Base-by-base conservation (phyloP, 2,329 filamentous ascomycete genomes). In the Emydomyces testavorans region DNA sequence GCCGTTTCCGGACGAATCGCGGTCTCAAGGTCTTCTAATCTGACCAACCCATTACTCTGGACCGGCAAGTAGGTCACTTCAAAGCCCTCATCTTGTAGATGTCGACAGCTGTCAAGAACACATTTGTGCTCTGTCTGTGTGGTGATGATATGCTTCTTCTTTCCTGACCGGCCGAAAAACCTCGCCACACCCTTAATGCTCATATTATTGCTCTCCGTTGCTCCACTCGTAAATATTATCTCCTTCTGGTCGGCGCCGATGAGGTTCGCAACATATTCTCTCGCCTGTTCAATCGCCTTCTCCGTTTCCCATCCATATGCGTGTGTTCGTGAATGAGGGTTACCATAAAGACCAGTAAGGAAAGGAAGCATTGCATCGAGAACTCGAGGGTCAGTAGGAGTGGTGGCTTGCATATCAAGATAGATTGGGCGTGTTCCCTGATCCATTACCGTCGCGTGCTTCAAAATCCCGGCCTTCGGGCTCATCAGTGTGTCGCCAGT, bases 191-290 rank as follows among this genome's bases (percentile, higher is more conserved):
- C 92, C 71, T 98, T 98, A 71, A 98, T 87, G 67, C 88, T 94
- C 92, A 98, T 98, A 62, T 98, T 98, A 70, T 98, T 98, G 64
- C 88, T 95, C 72, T 98, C 92, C 0, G 92, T 98, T 13, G 92
- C 92, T 48, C 92, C 92, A 60, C 89, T 95, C 5, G 92, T 98
- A 70, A 98, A 96, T 59, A 98, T 93, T 56, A 98, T 96, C 65
- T 98, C 92, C 69, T 98, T 98, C 4, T 92, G 74, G 64, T 98
- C 88, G 23, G 92, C 92, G 21, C 90, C 90, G 56, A 98, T 92
- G 48, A 98, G 76, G 32, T 75, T 76, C 2, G 92, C 92, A 54
- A 96, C 76, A 61, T 96, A 79, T 58, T 77, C 77, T 59, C 92
- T 79, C 36, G 92, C 89, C 53, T 86, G 77, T 65, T 98, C 92